Evolutionary conservation across 805 yeast genomes (phyloP).

Genomic region (Pichia paraexigua): DNA sequence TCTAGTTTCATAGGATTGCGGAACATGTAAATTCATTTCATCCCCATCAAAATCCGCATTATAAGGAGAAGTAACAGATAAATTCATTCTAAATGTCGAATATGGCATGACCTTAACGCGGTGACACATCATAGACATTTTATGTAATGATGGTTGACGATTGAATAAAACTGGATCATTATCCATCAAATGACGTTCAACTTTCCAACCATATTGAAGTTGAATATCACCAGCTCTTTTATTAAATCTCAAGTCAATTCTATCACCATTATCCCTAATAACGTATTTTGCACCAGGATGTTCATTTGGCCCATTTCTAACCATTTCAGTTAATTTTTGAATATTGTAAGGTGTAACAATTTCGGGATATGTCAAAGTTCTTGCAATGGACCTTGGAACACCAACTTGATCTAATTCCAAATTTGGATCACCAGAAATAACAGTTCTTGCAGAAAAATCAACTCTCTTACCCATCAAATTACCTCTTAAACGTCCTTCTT

Average conservation of each 20-base stretch:
- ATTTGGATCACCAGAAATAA: slow-evolving; percentile 98
- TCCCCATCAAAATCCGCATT: slow-evolving; percentile 99
- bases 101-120: slow-evolving; percentile 98
- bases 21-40: slow-evolving; percentile 99
- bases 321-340: slow-evolving; percentile 84
- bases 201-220: slow-evolving; percentile 98
- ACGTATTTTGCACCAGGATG: slow-evolving; percentile 99
- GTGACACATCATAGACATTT: slow-evolving; percentile 99
- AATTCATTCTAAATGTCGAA: slow-evolving; percentile 91
- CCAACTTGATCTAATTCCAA: slow-evolving; percentile 97
- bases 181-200: slow-evolving; percentile 96
- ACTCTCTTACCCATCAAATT: slow-evolving; percentile 99
- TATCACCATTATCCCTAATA: slow-evolving; percentile 96
- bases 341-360: slow-evolving; percentile 96
- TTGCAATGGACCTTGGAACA: slow-evolving; percentile 94
- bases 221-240: slow-evolving; percentile 98
- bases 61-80: slow-evolving; percentile 98
- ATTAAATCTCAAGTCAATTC: slow-evolving; percentile 94
- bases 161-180: slow-evolving; percentile 96
- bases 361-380: slow-evolving; percentile 93
- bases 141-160: slow-evolving; percentile 98
- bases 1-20: slow-evolving; percentile 96
- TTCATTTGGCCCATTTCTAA: slow-evolving; percentile 97
- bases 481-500: slow-evolving; percentile 98
- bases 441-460: slow-evolving; percentile 97